phyloP scores from a whole-genome alignment of 116 monocot species.

The Thalassia testudinum region DNA sequence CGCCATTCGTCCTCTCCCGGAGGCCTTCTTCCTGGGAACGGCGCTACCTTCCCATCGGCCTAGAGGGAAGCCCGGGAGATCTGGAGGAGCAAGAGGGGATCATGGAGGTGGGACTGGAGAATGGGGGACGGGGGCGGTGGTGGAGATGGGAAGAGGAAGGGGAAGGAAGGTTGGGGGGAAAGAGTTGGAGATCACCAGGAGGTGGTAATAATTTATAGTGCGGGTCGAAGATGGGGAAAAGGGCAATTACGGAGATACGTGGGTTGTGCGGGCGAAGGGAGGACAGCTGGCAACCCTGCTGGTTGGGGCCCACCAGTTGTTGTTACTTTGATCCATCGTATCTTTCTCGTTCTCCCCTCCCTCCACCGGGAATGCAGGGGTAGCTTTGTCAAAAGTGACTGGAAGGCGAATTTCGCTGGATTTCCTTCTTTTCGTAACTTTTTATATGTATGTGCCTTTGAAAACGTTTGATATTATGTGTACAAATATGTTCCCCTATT shows the following conservation, averaged over 20 bases:
- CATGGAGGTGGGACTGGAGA: background rate
- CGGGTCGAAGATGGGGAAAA: background rate
- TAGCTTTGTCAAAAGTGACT: too few species aligned
- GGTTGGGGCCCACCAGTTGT: background rate
- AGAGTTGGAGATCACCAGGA: background rate
- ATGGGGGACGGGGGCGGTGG: background rate
- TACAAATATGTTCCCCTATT: too few species aligned
- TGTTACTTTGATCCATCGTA: too few species aligned
- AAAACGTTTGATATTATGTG: too few species aligned
- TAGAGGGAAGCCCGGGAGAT: background rate
- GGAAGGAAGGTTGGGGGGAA: background rate
- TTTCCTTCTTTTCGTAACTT: too few species aligned
- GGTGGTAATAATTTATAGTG: background rate
- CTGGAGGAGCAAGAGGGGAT: background rate
- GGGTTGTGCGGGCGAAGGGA: background rate
- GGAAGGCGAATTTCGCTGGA: too few species aligned
- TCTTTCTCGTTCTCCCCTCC: too few species aligned
- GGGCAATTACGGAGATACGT: background rate
- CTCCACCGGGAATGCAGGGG: too few species aligned
- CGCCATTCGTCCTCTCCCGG: slow-evolving; percentile 19
- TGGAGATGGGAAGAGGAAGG: background rate
- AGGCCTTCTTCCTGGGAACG: background rate
- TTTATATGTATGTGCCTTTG: too few species aligned
- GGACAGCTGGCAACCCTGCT: background rate
- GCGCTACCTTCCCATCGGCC: background rate